phyloP scores from a whole-genome alignment of 176 grass and related monocot species.

The Triticum urartu region DNA sequence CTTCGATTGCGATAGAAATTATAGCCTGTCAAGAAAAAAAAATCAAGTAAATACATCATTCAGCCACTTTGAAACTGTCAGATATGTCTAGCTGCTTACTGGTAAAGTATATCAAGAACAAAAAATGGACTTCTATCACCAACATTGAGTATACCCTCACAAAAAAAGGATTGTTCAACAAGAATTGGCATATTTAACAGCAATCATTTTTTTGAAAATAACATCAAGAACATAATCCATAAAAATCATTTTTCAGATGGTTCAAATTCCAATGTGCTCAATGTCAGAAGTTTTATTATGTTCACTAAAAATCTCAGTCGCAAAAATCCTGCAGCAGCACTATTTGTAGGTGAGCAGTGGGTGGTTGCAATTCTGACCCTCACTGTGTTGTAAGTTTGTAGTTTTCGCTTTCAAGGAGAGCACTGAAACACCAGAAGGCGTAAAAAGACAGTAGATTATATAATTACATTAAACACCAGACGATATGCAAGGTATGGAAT shows the following conservation, averaged over 20 bases:
- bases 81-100: neutral
- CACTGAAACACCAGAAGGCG: neutral
- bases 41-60: slow-evolving; percentile 33
- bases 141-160: neutral
- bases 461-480: neutral
- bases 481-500: slow-evolving; percentile 20
- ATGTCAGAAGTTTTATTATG: slow-evolving; percentile 6
- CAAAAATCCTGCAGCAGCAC: neutral
- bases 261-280: neutral
- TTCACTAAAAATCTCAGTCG: neutral
- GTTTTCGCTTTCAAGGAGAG: neutral
- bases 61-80: slow-evolving; percentile 8
- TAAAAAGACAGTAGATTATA: neutral
- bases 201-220: slow-evolving; percentile 8
- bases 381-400: neutral
- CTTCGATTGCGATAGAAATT: slow-evolving; percentile 94
- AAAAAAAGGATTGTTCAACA: neutral
- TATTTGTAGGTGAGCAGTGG: neutral
- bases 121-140: neutral
- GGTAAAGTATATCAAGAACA: slow-evolving; percentile 5
- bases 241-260: neutral
- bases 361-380: neutral
- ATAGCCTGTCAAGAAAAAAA: slow-evolving; percentile 72
- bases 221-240: slow-evolving; percentile 8
- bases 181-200: neutral